Conservation (phyloP, 441 rosid species). For the Populus hybrid region DNA sequence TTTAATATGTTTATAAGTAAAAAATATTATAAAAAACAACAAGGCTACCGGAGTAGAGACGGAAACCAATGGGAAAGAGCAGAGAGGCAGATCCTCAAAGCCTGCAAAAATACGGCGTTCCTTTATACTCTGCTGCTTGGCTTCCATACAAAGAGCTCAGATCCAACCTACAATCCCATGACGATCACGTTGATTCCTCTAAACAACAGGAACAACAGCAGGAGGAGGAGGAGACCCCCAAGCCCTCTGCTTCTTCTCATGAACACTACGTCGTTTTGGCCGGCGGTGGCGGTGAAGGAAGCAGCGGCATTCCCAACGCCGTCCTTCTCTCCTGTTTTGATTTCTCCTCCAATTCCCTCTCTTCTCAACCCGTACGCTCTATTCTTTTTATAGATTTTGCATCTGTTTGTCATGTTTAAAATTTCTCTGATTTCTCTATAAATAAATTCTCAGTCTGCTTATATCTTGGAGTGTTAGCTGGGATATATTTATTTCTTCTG, state of each 20-base stretch:
- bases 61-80: constrained; percentile 20
- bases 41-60: neutral
- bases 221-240: neutral
- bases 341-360: constrained; percentile 54
- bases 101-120: constrained; percentile 75
- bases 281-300: constrained; percentile 94
- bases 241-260: constrained; percentile 3
- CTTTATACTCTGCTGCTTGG: constrained; percentile 78
- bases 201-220: neutral
- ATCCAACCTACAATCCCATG: constrained; percentile 34
- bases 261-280: constrained; percentile 49
- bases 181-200: constrained; percentile 18
- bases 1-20: no score
- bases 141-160: constrained; percentile 43
- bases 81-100: constrained; percentile 25
- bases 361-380: constrained; percentile 59
- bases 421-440: neutral
- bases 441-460: neutral
- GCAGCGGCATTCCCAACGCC: constrained; percentile 75
- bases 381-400: neutral
- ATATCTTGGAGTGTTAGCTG: neutral
- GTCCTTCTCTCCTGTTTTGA: constrained; percentile 52
- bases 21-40: neutral
- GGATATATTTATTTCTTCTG: neutral
- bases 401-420: neutral